Evolutionary conservation across 352 stramenopile species (phyloP).

Genomic region (Elongisporangium senticosum): DNA sequence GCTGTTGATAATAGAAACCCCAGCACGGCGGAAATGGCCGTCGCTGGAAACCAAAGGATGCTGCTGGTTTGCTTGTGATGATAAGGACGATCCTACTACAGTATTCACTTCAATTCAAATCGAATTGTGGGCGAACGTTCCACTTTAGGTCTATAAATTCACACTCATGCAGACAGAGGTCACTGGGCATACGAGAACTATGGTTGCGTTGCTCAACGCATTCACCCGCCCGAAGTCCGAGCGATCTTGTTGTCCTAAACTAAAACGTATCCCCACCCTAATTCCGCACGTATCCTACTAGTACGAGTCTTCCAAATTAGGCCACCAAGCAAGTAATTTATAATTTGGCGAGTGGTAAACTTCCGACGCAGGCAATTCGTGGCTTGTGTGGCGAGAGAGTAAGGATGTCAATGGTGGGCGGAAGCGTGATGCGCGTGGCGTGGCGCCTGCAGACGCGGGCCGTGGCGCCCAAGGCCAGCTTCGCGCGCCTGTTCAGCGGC

Average conservation of each 20-base stretch:
- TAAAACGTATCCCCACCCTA: no score
- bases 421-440: background rate
- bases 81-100: no score
- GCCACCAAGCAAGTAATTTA: background rate
- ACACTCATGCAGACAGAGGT: no score
- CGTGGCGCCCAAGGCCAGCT: conserved; percentile 3
- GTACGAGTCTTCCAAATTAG: background rate
- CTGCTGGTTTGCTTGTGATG: no score
- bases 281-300: background rate
- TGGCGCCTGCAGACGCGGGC: background rate
- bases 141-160: no score
- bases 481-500: conserved; percentile 58
- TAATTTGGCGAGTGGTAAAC: background rate
- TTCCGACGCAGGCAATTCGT: background rate
- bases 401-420: background rate
- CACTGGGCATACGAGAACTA: no score
- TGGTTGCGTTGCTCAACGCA: no score
- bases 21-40: background rate
- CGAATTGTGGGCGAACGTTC: no score
- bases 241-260: no score
- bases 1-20: background rate
- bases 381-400: background rate
- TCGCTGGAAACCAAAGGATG: background rate
- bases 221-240: no score
- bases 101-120: no score